Base-by-base conservation (phyloP, 202 grass and related monocot species). In the Panicum virgatum region DNA sequence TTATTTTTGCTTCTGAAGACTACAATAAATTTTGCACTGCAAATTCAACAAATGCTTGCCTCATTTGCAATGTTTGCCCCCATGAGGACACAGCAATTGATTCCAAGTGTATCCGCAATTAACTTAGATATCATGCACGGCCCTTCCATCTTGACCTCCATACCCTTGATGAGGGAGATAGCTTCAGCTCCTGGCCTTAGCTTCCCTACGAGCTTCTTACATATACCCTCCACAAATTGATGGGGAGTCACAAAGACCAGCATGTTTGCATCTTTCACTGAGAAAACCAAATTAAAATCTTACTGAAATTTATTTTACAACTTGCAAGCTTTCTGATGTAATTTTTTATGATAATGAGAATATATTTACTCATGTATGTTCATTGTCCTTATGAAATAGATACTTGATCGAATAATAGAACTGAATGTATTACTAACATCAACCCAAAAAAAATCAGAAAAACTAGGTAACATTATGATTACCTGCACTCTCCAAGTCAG, bases 31-130 rank as follows among this genome's bases (percentile, higher is more conserved):
- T 47, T 23, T 20, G 44, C 68, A 36, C 27, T 37, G 44, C 1
- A 84, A 48, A 43, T 48, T 52, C 3, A 63, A 70, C 12, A 68
- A 8, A 78, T 81, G 30, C 77, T 97, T 92, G 80, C 92, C 96
- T 98, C 96, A 63, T 90, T 91, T 75, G 92, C 96, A 91, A 98
- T 98, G 76, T 96, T 98, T 75, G 96, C 96, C 63, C 96, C 96
- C 96, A 98, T 98, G 78, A 98, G 92, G 75, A 98, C 96, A 71
- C 96, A 95, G 26, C 92, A 95, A 43, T 93, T 95, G 86, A 98
- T 90, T 74, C 85, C 88, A 74, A 98, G 96, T 66, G 86, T 92
- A 75, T 91, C 85, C 3, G 70, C 82, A 48, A 98, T 96, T 76
- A 98, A 73, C 75, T 88, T 96, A 26, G 92, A 98, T 83, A 98